Conservation (phyloP, 2,329 filamentous ascomycete genomes). For the Colletotrichum sp. region DNA sequence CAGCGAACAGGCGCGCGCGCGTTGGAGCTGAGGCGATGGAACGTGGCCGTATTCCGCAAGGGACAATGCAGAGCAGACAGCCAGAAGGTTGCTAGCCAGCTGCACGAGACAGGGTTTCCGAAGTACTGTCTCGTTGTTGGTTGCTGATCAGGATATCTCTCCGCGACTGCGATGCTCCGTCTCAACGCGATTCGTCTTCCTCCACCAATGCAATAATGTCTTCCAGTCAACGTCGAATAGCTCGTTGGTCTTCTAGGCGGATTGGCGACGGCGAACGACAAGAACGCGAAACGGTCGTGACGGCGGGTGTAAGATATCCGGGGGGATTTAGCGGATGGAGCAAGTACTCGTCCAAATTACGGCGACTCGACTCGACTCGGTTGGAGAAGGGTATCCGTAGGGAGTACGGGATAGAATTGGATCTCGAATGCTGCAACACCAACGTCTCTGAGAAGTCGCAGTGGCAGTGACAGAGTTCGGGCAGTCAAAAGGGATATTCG, state of each 20-base stretch:
- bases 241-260: neutral
- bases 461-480: neutral
- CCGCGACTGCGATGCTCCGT: neutral
- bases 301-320: constrained; percentile 1
- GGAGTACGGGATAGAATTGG: neutral
- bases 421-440: neutral
- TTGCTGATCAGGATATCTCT: neutral
- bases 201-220: neutral
- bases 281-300: neutral
- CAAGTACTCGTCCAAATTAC: neutral
- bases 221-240: neutral
- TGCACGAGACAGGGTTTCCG: constrained; percentile 9
- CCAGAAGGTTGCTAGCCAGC: neutral
- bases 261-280: neutral
- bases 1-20: neutral
- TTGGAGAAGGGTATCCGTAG: neutral
- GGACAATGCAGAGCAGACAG: neutral
- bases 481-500: neutral
- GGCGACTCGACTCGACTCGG: neutral
- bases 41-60: neutral
- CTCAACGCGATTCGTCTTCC: neutral
- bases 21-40: neutral
- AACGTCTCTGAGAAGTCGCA: neutral
- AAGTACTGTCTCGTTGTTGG: neutral
- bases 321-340: neutral